Evolutionary conservation across 495 filamentous ascomycete species (phyloP).

Genomic region (Trichoderma parareesei): DNA sequence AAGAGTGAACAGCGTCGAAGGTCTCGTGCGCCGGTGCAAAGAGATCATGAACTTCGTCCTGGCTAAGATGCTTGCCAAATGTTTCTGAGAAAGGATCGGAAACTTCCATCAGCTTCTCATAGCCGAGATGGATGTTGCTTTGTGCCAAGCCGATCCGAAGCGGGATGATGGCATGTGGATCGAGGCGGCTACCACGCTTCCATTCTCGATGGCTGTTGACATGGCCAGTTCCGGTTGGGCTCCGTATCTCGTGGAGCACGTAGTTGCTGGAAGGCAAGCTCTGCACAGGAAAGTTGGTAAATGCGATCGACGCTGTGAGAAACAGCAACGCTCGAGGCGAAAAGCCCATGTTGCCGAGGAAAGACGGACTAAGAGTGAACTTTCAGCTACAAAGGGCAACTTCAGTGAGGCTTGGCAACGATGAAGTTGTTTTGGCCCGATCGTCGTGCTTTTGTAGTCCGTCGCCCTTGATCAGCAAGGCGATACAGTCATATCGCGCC

Average conservation of each 20-base stretch:
- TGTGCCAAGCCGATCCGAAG: constrained; percentile 7
- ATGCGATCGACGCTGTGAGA: neutral
- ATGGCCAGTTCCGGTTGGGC: neutral
- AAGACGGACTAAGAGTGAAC: neutral
- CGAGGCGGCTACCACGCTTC: neutral
- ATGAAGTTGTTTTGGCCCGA: neutral
- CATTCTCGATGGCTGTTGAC: neutral
- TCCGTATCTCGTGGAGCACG: neutral
- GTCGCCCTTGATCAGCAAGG: neutral
- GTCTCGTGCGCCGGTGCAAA: constrained; percentile 39
- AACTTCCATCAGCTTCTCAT: constrained; percentile 27
- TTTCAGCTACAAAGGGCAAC: neutral
- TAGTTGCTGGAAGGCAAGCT: neutral
- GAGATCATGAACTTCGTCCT: constrained; percentile 41
- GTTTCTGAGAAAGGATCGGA: constrained; percentile 55
- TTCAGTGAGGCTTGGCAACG: neutral
- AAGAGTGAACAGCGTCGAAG: constrained; percentile 37
- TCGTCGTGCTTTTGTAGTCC: neutral
- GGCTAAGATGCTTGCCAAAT: constrained; percentile 47
- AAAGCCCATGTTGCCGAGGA: neutral
- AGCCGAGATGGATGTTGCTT: constrained; percentile 17
- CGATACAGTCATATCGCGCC: too few relatives aligned
- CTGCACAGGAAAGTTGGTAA: neutral
- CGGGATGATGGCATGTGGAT: neutral
- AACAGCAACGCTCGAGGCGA: neutral